A percentile compares a stretch with the other conserved stretches of the same genome.
phyloP scores from a whole-genome alignment of 164 flowering plant species.

The Piper longum region DNA sequence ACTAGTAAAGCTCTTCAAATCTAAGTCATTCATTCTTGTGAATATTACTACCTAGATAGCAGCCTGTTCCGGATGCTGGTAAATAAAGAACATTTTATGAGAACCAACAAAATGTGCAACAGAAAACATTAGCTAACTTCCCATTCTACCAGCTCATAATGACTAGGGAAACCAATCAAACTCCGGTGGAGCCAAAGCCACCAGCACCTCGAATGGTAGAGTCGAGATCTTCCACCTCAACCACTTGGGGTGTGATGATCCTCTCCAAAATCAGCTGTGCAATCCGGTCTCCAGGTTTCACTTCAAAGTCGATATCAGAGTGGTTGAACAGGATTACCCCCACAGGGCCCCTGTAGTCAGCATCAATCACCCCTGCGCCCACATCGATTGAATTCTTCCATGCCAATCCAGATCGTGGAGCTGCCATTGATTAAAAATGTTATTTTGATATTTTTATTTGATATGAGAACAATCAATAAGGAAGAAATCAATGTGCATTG shows the following conservation, averaged over 20 bases:
- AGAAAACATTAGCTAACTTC: too few relatives aligned
- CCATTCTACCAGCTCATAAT: too few relatives aligned
- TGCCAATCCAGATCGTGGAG: constrained; percentile 83
- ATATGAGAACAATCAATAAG: background rate
- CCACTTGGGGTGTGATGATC: constrained; percentile 60
- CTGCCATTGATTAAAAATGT: constrained; percentile 19
- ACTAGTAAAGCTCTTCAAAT: too few relatives aligned
- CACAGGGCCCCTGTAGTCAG: constrained; percentile 86
- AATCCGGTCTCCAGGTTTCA: constrained; percentile 67
- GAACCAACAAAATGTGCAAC: too few relatives aligned
- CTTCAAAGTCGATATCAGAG: constrained; percentile 72
- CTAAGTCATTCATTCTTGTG: too few relatives aligned
- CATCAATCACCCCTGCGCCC: constrained; percentile 90
- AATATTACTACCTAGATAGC: too few relatives aligned
- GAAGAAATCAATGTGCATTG: background rate
- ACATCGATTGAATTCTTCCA: constrained; percentile 91
- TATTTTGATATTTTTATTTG: background rate
- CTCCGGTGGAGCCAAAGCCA: constrained; percentile 89
- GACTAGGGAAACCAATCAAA: constrained; percentile 5
- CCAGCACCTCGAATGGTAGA: constrained; percentile 50
- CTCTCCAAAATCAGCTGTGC: constrained; percentile 80
- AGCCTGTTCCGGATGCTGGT: too few relatives aligned
- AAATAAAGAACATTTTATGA: too few relatives aligned
- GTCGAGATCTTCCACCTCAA: constrained; percentile 72
- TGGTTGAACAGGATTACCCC: constrained; percentile 87